Base-by-base conservation (phyloP, 2,329 filamentous ascomycete genomes). In the Ophiostoma populinum region DNA sequence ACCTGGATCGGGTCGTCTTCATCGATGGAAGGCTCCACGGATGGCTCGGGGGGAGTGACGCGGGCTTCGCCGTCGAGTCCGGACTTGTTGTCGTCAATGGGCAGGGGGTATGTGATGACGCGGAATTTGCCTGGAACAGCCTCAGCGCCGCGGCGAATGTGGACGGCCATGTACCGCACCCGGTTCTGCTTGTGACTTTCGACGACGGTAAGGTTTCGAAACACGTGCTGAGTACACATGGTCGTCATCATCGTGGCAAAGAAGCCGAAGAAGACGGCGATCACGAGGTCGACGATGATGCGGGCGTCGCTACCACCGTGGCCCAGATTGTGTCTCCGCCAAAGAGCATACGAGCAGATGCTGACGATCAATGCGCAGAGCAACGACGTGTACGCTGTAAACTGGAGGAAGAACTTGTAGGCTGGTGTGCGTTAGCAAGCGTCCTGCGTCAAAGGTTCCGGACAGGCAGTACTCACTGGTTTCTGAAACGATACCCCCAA, bases 321-420 rank as follows among this genome's bases (percentile, higher is more conserved):
- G 65, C 62, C 45, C 83, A 70, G 7, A 55, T 31, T 19, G 1
- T 26, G 22, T 9, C 30, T 25, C n/a, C 26, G 19, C 17, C 28
- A 24, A 9, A 44, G 19, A 2, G 38, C 39, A 36, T 77, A 68
- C 3, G 71, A 74, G 40, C 73, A 59, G 1, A 76, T 62, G 16
- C 73, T 66, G 33, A 92, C 55, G 8, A 68, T 55, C 39, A 80
- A 67, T 3, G 61, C 53, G 44, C 76, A 83, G 46, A 76, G 81
- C 4, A 82, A 46, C 5, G 70, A 58, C 1, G 73, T 73, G 51
- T 90, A 93, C 28, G 70, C 65, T 12, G 75, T 73, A 49, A 94
- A 93, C 45, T 94, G 90, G 9, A 85, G 61, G 49, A 98, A 95
- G 55, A 82, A 94, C 48, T 94, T 94, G 59, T 87, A 86, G 3